A percentile compares a stretch with the other conserved stretches of the same genome.
These are phyloP conservation scores for Macrolepiota albuminosa DNA, from an alignment of 768 basidiomycete genomes.

Conservation along the genomic window DNA sequence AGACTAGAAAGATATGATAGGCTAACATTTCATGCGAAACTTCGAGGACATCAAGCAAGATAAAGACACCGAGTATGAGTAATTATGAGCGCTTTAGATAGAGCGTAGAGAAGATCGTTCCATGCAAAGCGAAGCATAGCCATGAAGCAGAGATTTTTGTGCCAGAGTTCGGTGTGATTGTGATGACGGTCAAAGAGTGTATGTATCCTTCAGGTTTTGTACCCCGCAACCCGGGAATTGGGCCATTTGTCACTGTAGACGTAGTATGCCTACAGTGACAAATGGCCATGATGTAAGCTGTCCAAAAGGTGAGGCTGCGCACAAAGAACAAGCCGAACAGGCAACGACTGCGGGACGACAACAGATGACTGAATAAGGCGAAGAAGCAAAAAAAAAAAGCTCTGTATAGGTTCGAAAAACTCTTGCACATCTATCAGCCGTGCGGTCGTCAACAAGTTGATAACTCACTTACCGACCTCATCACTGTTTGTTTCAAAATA, in stretches of 20 bases:
- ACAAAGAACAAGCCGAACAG: background rate
- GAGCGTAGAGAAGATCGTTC: background rate
- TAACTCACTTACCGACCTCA: background rate
- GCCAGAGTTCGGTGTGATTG: background rate
- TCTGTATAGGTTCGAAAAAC: background rate
- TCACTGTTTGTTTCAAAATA: background rate
- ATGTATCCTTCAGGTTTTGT: background rate
- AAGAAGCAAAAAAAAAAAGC: background rate
- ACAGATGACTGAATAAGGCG: background rate
- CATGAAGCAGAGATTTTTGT: background rate
- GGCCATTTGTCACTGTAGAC: background rate
- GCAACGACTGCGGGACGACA: background rate
- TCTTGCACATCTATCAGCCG: background rate
- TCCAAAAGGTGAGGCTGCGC: background rate
- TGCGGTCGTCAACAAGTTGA: background rate
- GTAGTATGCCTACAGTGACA: background rate
- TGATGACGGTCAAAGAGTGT: background rate
- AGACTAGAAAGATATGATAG: background rate
- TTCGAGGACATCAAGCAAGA: background rate
- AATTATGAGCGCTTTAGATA: too few species aligned
- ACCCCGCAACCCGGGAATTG: background rate
- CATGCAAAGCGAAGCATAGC: background rate
- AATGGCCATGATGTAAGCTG: background rate
- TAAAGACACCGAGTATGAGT: background rate
- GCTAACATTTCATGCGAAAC: background rate